A percentile compares a stretch with the other conserved stretches of the same genome.
Conservation (phyloP, 176 grass and related monocot species). For the Cenchrus americanus region DNA sequence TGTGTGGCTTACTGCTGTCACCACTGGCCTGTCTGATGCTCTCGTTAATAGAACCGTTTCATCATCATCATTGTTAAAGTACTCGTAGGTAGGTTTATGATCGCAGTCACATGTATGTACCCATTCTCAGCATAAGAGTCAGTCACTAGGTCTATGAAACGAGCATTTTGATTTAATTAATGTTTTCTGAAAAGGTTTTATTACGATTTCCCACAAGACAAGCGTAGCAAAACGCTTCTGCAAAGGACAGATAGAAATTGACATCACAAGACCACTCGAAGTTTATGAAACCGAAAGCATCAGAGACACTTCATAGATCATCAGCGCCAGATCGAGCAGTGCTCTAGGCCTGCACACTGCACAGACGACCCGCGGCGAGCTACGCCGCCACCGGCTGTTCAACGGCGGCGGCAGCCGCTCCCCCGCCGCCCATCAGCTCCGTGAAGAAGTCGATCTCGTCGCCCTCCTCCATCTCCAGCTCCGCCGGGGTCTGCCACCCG, state of each 20-base stretch:
- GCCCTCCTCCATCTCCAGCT: constrained; percentile 31
- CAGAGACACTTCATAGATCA: background rate
- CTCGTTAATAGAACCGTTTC: too few relatives aligned
- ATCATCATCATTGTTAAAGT: too few relatives aligned
- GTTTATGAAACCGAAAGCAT: background rate
- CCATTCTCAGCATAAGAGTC: too few relatives aligned
- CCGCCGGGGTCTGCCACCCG: constrained; percentile 23
- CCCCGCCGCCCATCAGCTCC: constrained; percentile 25
- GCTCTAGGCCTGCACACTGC: background rate
- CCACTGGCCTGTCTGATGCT: too few relatives aligned
- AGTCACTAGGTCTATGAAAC: too few relatives aligned
- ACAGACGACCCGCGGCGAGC: background rate
- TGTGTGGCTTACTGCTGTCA: too few relatives aligned
- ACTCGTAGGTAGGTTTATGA: too few relatives aligned
- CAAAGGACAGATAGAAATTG: background rate
- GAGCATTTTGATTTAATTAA: too few relatives aligned
- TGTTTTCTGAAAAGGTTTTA: too few relatives aligned
- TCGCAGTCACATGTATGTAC: too few relatives aligned
- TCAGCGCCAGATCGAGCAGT: background rate
- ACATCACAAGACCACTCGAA: background rate
- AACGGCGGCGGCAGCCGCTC: background rate
- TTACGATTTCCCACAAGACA: too few relatives aligned
- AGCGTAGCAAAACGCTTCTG: too few relatives aligned
- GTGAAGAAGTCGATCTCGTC: constrained; percentile 46
- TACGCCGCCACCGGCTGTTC: background rate